phyloP scores from a whole-genome alignment of 2,329 filamentous ascomycete genomes.

The Penicillium paneum region DNA sequence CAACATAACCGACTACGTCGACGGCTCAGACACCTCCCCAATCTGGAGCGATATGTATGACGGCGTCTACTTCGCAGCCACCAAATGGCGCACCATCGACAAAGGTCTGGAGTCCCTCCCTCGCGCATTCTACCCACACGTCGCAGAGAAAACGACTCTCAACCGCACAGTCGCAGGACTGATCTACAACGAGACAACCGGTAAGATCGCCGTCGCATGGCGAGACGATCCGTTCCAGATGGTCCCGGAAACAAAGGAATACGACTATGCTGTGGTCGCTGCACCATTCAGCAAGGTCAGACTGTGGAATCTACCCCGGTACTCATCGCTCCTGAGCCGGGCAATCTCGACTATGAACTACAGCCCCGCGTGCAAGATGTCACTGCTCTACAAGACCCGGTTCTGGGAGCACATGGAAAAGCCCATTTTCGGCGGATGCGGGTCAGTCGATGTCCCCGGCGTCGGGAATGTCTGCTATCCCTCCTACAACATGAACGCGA shows the following conservation, averaged over 20 bases:
- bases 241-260: constrained; percentile 49
- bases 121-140: constrained; percentile 59
- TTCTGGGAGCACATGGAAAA: constrained; percentile 55
- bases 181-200: constrained; percentile 49
- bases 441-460: constrained; percentile 29
- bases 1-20: constrained; percentile 56
- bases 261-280: constrained; percentile 66
- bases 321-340: constrained; percentile 49
- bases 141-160: constrained; percentile 57
- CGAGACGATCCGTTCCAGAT: constrained; percentile 41
- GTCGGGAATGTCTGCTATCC: constrained; percentile 38
- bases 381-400: constrained; percentile 65
- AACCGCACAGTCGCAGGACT: constrained; percentile 58
- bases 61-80: constrained; percentile 58
- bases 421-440: constrained; percentile 59
- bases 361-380: constrained; percentile 54
- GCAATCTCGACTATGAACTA: constrained; percentile 52
- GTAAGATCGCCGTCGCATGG: constrained; percentile 60
- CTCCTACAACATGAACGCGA: constrained; percentile 36
- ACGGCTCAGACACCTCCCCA: constrained; percentile 43
- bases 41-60: constrained; percentile 56
- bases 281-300: constrained; percentile 64
- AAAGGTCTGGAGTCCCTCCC: constrained; percentile 59
- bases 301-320: constrained; percentile 58
- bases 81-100: constrained; percentile 64